A percentile compares a stretch with the other conserved stretches of the same genome.
Conservation (phyloP, 768 basidiomycete species). For the Leucogyrophana mollusca region DNA sequence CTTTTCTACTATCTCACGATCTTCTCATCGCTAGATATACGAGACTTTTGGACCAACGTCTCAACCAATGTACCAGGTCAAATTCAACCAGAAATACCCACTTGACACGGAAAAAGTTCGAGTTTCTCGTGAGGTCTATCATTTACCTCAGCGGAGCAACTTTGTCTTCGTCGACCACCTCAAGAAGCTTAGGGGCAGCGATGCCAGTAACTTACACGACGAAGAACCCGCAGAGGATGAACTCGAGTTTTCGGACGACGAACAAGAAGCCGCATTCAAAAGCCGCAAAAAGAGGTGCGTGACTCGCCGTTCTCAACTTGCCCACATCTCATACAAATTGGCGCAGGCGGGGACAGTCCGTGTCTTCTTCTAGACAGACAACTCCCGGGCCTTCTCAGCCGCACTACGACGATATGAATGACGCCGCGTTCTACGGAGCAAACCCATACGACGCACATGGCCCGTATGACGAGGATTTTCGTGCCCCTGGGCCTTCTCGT, state of each 20-base stretch:
- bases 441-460: constrained; percentile 68
- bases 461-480: constrained; percentile 67
- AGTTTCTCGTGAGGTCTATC: constrained; percentile 69
- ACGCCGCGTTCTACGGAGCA: constrained; percentile 43
- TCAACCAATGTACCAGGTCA: constrained; percentile 87
- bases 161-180: constrained; percentile 83
- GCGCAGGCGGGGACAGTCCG: constrained; percentile 53
- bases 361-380: constrained; percentile 50
- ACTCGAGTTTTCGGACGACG: constrained; percentile 94
- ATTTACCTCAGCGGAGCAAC: constrained; percentile 74
- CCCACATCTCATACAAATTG: constrained; percentile 3
- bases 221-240: constrained; percentile 92
- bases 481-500: constrained; percentile 50
- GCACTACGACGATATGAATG: constrained; percentile 54
- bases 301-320: constrained; percentile 3
- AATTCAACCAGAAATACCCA: constrained; percentile 68
- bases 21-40: constrained; percentile 56
- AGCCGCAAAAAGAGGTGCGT: constrained; percentile 59
- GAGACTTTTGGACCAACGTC: constrained; percentile 96
- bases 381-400: constrained; percentile 54
- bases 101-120: constrained; percentile 55
- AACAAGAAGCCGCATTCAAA: constrained; percentile 78
- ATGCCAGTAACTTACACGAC: constrained; percentile 92
- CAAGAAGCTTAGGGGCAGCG: constrained; percentile 75
- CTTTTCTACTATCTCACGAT: constrained; percentile 9